Evolutionary conservation across 164 flowering plant species (phyloP).

Genomic region (Paratinospora sagittata): DNA sequence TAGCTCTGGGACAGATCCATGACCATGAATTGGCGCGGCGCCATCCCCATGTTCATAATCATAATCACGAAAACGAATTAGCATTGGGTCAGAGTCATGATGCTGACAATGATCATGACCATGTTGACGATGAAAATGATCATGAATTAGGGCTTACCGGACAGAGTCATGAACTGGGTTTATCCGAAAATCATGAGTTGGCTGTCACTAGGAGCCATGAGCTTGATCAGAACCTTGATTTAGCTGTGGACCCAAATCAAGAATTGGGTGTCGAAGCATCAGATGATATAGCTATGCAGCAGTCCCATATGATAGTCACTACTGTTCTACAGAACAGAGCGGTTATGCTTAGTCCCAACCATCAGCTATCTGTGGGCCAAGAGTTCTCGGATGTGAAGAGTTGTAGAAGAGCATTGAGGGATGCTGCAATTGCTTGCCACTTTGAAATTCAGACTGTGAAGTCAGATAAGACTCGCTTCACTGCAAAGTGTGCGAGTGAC

Average conservation of each 20-base stretch:
- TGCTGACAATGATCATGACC: constrained; percentile 12
- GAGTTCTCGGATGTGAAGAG: too few species aligned
- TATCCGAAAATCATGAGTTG: constrained; percentile 44
- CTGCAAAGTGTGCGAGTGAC: too few species aligned
- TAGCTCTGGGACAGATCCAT: constrained; percentile 36
- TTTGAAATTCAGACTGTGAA: too few species aligned
- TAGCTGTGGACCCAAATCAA: constrained; percentile 41
- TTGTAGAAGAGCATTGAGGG: too few species aligned
- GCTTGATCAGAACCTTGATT: constrained; percentile 54
- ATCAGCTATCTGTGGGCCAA: too few species aligned
- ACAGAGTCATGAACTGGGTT: constrained; percentile 37
- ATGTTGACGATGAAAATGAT: constrained; percentile 7
- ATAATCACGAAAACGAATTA: too few species aligned
- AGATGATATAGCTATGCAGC: constrained; percentile 33
- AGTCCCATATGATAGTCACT: constrained; percentile 27
- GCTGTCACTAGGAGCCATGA: constrained; percentile 43
- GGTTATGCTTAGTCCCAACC: constrained; percentile 26
- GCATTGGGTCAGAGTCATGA: constrained; percentile 26
- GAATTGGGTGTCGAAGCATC: constrained; percentile 39
- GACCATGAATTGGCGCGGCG: constrained; percentile 28
- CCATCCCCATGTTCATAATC: too few species aligned
- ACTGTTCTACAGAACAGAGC: constrained; percentile 55
- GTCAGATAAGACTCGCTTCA: too few species aligned
- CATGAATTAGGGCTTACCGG: too few species aligned
- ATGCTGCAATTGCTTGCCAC: too few species aligned